phyloP scores from a whole-genome alignment of 2,329 filamentous ascomycete species.

The Ophiobolus disseminans region DNA sequence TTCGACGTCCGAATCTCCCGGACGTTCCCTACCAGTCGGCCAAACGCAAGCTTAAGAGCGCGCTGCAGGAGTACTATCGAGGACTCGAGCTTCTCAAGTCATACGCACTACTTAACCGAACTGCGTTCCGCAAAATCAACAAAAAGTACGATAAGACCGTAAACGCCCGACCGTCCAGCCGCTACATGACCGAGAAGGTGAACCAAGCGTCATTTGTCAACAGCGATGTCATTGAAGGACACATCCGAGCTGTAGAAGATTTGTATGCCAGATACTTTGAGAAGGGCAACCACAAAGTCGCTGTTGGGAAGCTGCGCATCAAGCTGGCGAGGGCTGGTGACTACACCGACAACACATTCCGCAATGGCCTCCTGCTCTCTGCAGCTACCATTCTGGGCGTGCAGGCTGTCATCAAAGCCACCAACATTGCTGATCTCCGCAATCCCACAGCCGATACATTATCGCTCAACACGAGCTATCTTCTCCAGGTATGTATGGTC shows the following conservation, averaged over 20 bases:
- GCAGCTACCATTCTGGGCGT: constrained; percentile 54
- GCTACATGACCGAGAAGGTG: constrained; percentile 91
- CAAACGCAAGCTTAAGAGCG: constrained; percentile 89
- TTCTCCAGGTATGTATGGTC: constrained; percentile 65
- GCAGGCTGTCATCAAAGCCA: constrained; percentile 52
- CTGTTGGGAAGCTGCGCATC: constrained; percentile 82
- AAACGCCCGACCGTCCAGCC: constrained; percentile 75
- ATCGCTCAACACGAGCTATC: constrained; percentile 51
- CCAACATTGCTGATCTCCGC: constrained; percentile 31
- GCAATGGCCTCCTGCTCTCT: constrained; percentile 59
- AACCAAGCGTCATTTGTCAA: constrained; percentile 90
- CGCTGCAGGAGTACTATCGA: constrained; percentile 91
- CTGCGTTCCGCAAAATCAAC: constrained; percentile 95
- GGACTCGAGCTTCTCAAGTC: constrained; percentile 90
- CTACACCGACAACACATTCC: constrained; percentile 65
- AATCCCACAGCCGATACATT: constrained; percentile 27
- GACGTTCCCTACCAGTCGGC: constrained; percentile 84
- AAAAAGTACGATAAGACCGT: constrained; percentile 98
- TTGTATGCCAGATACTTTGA: constrained; percentile 96
- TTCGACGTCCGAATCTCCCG: constrained; percentile 44
- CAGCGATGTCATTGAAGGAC: constrained; percentile 80
- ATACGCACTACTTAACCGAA: constrained; percentile 87
- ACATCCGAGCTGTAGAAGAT: constrained; percentile 84
- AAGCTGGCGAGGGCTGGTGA: constrained; percentile 67
- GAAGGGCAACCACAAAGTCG: constrained; percentile 89